phyloP scores from a whole-genome alignment of 345 rosid species.

The Citropsis articulata region DNA sequence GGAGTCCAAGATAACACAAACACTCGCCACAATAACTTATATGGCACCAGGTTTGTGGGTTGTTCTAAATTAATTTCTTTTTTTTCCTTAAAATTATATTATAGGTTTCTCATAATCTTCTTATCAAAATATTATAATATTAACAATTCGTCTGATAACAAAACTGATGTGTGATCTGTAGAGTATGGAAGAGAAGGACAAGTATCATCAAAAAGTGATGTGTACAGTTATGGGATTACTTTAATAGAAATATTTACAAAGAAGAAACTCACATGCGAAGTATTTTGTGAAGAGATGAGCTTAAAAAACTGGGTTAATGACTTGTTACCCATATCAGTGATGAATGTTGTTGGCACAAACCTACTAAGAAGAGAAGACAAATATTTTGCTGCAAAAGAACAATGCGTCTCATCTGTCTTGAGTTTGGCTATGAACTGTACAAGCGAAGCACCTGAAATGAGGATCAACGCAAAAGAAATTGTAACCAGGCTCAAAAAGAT shows the following conservation, averaged over 20 bases:
- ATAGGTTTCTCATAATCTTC: background rate
- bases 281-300: background rate
- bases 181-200: background rate
- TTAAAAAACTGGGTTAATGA: background rate
- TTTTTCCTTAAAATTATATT: background rate
- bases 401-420: background rate
- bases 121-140: no score
- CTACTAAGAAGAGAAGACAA: background rate
- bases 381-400: no score
- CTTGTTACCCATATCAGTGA: background rate
- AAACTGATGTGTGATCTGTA: background rate
- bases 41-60: background rate
- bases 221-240: background rate
- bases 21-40: background rate
- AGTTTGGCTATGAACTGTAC: background rate
- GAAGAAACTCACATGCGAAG: background rate
- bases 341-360: background rate
- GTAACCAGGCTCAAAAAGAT: background rate
- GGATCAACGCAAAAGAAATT: background rate
- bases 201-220: background rate
- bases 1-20: background rate
- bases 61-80: background rate
- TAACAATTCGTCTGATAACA: no score
- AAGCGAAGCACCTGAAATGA: background rate
- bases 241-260: background rate